These are phyloP conservation scores for Boeremia exigua DNA, from an alignment of 2,329 filamentous ascomycete genomes.

Conservation along the genomic window DNA sequence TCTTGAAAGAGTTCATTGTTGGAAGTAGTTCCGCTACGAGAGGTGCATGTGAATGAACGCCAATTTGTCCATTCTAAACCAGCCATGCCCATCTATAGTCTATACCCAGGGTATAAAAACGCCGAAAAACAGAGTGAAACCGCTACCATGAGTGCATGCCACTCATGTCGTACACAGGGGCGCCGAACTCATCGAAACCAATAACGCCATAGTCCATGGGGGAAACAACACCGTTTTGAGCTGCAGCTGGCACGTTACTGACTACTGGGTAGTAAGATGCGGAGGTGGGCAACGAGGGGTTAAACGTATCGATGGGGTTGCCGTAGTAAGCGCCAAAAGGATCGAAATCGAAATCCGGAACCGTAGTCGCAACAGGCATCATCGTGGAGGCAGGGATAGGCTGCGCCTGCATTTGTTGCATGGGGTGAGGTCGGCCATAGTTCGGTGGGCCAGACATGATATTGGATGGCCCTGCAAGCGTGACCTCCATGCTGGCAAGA, in stretches of 20 bases:
- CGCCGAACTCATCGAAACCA: not conserved
- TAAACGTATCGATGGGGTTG: not conserved
- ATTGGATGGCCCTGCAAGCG: constrained; percentile 3
- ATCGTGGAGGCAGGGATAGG: not conserved
- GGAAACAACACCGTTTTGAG: not conserved
- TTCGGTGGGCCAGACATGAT: not conserved
- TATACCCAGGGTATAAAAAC: constrained; percentile 2
- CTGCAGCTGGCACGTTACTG: not conserved
- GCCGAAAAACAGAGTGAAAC: not conserved
- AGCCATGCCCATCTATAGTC: constrained; percentile 6
- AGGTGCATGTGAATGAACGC: constrained; percentile 4
- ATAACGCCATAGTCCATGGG: not conserved
- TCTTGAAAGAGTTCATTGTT: not conserved
- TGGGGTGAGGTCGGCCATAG: not conserved
- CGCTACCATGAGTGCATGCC: not conserved
- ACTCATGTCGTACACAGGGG: not conserved
- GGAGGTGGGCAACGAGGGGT: not conserved
- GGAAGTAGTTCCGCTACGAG: constrained; percentile 1
- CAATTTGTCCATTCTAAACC: constrained; percentile 1
- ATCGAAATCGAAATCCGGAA: not conserved
- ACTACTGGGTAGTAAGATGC: not conserved
- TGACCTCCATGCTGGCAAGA: constrained; percentile 1
- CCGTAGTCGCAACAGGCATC: not conserved
- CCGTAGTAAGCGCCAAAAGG: not conserved
- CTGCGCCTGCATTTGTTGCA: not conserved